phyloP scores from a whole-genome alignment of 2,329 filamentous ascomycete species.

The Penicillium verrucosum region DNA sequence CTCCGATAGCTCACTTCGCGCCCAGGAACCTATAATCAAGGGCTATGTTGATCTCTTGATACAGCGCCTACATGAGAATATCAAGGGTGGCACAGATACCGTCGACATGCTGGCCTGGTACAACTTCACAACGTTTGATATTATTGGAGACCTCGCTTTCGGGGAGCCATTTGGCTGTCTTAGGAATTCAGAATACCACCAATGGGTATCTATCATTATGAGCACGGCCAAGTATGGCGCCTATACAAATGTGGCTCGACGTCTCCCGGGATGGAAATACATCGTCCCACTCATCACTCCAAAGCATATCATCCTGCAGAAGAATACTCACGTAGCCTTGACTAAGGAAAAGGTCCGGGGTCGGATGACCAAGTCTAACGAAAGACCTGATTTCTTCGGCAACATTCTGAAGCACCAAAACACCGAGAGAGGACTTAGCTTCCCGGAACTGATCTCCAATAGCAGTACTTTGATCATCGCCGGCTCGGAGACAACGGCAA shows the following conservation, averaged over 20 bases:
- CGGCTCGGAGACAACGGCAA: slow-evolving; percentile 50
- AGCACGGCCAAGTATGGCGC: not conserved
- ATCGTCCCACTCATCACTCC: slow-evolving; percentile 7
- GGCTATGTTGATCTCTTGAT: slow-evolving; percentile 34
- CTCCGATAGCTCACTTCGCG: slow-evolving; percentile 41
- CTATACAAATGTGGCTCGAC: slow-evolving; percentile 8
- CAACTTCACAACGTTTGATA: slow-evolving; percentile 34
- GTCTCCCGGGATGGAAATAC: slow-evolving; percentile 2
- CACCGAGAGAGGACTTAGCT: slow-evolving; percentile 14
- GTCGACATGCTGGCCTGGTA: slow-evolving; percentile 31
- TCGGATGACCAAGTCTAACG: slow-evolving; percentile 12
- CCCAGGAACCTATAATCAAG: slow-evolving; percentile 38
- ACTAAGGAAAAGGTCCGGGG: slow-evolving; percentile 7
- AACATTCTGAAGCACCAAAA: slow-evolving; percentile 17
- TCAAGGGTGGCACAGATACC: not conserved
- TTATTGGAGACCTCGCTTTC: slow-evolving; percentile 33
- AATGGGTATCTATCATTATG: slow-evolving; percentile 24
- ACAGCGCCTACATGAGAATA: slow-evolving; percentile 19
- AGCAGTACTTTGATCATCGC: slow-evolving; percentile 13
- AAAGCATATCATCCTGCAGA: not conserved
- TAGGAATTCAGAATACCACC: slow-evolving; percentile 23
- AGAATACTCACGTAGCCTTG: slow-evolving; percentile 1
- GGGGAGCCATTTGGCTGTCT: slow-evolving; percentile 33
- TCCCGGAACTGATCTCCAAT: slow-evolving; percentile 31
- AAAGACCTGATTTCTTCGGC: slow-evolving; percentile 15